phyloP scores from a whole-genome alignment of 2,329 filamentous ascomycete genomes.

The Stylonectria norvegica region DNA sequence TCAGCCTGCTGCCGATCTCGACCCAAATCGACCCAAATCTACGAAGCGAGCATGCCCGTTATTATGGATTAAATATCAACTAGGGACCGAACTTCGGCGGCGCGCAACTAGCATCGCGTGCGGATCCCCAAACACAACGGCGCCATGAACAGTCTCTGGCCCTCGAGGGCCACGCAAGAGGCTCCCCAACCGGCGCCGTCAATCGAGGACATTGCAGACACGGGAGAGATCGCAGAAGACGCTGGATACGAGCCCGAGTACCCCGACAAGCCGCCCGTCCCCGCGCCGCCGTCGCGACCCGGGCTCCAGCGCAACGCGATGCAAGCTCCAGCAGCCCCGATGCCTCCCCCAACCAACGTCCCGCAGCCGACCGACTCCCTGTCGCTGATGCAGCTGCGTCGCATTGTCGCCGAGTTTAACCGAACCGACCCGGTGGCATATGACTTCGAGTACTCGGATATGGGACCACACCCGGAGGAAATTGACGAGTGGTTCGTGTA shows the following conservation, averaged over 20 bases:
- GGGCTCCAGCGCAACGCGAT: conserved; percentile 29
- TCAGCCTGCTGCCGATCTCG: not conserved
- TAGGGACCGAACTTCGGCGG: too few species aligned
- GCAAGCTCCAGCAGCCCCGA: conserved; percentile 23
- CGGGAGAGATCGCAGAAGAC: conserved; percentile 34
- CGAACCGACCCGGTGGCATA: conserved; percentile 69
- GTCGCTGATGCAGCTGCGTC: conserved; percentile 69
- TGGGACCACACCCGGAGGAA: conserved; percentile 75
- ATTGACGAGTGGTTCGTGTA: conserved; percentile 98
- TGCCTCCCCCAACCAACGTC: conserved; percentile 25
- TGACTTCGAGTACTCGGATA: conserved; percentile 78
- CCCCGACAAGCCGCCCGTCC: conserved; percentile 35
- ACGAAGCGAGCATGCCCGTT: conserved; percentile 11
- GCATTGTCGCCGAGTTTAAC: conserved; percentile 71
- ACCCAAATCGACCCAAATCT: conserved; percentile 4
- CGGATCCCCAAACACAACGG: conserved; percentile 10
- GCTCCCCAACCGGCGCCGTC: conserved; percentile 26
- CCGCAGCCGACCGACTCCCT: conserved; percentile 61
- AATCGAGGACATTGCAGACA: conserved; percentile 40
- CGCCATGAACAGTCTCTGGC: conserved; percentile 47
- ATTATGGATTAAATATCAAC: conserved; percentile 14
- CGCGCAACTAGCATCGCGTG: too few species aligned
- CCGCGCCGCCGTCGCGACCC: conserved; percentile 27
- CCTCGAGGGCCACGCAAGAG: conserved; percentile 36
- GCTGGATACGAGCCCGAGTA: conserved; percentile 35